Evolutionary conservation across 495 filamentous ascomycete species (phyloP), one percentile per base, ranked within the genome.

Genomic region (Neurospora hispaniola): DNA sequence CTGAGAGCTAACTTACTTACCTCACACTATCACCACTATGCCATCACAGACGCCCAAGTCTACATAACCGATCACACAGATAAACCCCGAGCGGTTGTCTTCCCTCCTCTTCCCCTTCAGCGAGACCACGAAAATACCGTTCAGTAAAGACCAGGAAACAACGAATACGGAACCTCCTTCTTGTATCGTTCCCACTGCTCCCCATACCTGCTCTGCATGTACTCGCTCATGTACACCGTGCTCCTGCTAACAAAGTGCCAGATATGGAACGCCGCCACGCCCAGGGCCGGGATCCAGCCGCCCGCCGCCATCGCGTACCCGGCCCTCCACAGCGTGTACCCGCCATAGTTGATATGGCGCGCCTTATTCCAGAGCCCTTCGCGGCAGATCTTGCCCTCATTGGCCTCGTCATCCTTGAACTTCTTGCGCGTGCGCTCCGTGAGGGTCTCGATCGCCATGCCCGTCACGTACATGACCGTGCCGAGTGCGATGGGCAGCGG

Each of bases 341-440:
- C 87, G 35, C 83, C 83, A 74, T 90, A 90, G 66, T 90, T 90
- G 76, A 87, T 82, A 72, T 91, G 88, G n/a, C 87, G 83, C 5
- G 87, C 85, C 74, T 84, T 75, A 3, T 76, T 73, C 82, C 85
- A 90, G 40, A 89, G 75, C 1, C 88, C 89, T 2, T 79, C 82
- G 38, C 80, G 83, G 73, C 84, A 89, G 3, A 85, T 79, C 80
- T 86, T 87, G 23, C 87, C 88, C 71, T 83, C 79, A 77, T 90
- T 89, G 73, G 80, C 80, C 8, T 83, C 79, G 31, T 83, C 79
- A 23, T 79, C 73, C 78, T 90, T 90, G 81, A 90, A 90, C 2
- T 59, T 48, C 73, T 80, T 83, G 20, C 87, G 82, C 79, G 90
- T 87, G 11, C 82, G 73, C 78, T 90, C 88, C 0, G 86, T 76